Evolutionary conservation across 2,329 filamentous ascomycete genomes (phyloP).

Genomic region (Aspergillus terreus): DNA sequence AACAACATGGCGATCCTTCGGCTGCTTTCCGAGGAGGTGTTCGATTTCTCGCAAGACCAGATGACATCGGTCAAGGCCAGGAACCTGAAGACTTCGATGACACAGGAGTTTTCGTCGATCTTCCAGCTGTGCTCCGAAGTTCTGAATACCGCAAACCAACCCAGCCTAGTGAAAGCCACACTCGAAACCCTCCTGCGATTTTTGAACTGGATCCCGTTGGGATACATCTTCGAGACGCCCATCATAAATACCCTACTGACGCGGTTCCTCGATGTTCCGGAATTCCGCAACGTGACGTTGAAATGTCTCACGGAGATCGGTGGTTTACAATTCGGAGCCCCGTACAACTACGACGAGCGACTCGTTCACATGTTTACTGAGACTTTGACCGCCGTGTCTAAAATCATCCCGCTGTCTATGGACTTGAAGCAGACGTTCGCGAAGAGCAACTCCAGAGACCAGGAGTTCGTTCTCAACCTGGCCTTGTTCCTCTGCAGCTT

Average conservation of each 20-base stretch:
- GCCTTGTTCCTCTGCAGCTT: conserved; percentile 96
- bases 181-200: conserved; percentile 93
- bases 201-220: conserved; percentile 97
- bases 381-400: conserved; percentile 85
- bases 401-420: conserved; percentile 84
- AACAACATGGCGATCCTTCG: conserved; percentile 99
- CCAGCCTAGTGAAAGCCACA: conserved; percentile 90
- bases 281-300: conserved; percentile 94
- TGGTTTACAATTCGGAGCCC: conserved; percentile 75
- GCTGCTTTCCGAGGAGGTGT: conserved; percentile 94
- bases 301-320: conserved; percentile 98
- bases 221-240: conserved; percentile 97
- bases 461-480: conserved; percentile 96
- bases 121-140: conserved; percentile 98
- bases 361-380: conserved; percentile 98
- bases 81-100: conserved; percentile 98
- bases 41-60: conserved; percentile 97
- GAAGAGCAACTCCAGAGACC: conserved; percentile 85
- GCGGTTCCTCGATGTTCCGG: conserved; percentile 85
- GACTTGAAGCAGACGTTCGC: conserved; percentile 90
- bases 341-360: conserved; percentile 85
- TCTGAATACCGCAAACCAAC: conserved; percentile 80
- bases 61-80: conserved; percentile 99
- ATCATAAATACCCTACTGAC: conserved; percentile 92
- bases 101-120: conserved; percentile 95